Base-by-base conservation (phyloP, 108 stramenopile genomes). In the Tribonema minus region DNA sequence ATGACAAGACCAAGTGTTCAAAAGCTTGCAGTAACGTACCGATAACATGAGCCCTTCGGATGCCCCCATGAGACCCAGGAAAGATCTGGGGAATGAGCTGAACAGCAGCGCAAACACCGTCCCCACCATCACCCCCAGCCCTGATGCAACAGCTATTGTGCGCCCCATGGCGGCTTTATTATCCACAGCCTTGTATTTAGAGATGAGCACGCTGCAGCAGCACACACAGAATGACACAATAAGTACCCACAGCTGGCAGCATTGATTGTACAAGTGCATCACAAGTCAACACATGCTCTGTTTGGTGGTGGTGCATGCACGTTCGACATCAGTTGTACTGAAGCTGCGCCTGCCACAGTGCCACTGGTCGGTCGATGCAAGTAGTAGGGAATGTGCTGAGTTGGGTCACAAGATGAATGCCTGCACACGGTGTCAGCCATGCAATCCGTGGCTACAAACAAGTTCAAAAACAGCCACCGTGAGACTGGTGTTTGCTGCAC, bases 51-150 rank as follows among this genome's bases (percentile, higher is more conserved):
- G 37, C n/a, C 20, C 36, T 23, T 31, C 6, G 5, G 59, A 39
- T 25, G 80, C 70, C 12, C 70, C 70, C 80, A 81, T 71, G 64
- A 81, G 54, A 41, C 37, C 36, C 29, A 79, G 40, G 26, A 68
- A 7, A 2, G 4, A 1, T 15, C 27, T 36, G 31, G 68, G 58
- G 25, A 40, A 28, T 23, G 12, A 0, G 30, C 12, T 38, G 40
- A 79, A 79, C 2, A 58, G 25, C 36, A 26, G 25, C 6, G 66
- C 58, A 54, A 79, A 36, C 0, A 28, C 7, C 3, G 58, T 31
- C 3, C 77, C 77, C 67, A 70, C 4, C 25, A 40, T 2, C 23
- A 69, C 68, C 20, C 67, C 28, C 60, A 79, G 34, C 58, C 58
- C 41, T 30, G 77, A 63, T 25, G 68, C 77, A 3, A 79, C 27